phyloP scores from a whole-genome alignment of 2,329 filamentous ascomycete genomes.

The Zymoseptoria tritici region DNA sequence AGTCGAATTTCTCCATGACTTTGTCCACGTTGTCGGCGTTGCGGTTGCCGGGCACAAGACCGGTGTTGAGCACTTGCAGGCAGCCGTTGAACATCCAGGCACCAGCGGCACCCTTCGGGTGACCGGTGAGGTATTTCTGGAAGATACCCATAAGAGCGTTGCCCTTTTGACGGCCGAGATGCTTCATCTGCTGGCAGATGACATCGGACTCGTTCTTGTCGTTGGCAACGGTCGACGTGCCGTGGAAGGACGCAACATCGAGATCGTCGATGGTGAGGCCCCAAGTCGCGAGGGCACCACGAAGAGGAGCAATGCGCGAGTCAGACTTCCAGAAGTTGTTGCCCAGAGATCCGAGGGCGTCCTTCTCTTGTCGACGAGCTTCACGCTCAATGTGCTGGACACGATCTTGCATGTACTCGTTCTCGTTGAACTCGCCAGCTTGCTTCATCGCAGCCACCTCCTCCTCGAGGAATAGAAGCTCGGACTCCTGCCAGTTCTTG shows the following conservation, averaged over 20 bases:
- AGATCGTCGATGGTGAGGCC: slow-evolving; percentile 95
- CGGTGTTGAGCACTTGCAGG: slow-evolving; percentile 87
- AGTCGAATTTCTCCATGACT: slow-evolving; percentile 94
- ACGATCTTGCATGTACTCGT: slow-evolving; percentile 79
- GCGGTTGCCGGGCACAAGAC: slow-evolving; percentile 90
- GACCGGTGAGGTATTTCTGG: slow-evolving; percentile 98
- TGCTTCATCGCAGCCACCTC: slow-evolving; percentile 90
- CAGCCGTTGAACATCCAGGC: slow-evolving; percentile 99
- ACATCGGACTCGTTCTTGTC: slow-evolving; percentile 99
- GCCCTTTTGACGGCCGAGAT: slow-evolving; percentile 91
- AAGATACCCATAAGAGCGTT: slow-evolving; percentile 95
- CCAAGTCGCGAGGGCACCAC: slow-evolving; percentile 94
- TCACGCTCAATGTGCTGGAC: slow-evolving; percentile 80
- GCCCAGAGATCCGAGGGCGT: slow-evolving; percentile 83
- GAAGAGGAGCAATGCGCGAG: slow-evolving; percentile 83
- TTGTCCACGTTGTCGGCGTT: slow-evolving; percentile 97
- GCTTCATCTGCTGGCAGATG: slow-evolving; percentile 90
- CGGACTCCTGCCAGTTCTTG: slow-evolving; percentile 92
- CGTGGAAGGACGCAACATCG: slow-evolving; percentile 94
- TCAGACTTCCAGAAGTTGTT: slow-evolving; percentile 99
- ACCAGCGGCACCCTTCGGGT: slow-evolving; percentile 97
- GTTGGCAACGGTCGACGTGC: slow-evolving; percentile 95
- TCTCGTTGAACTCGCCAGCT: slow-evolving; percentile 64
- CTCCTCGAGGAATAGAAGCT: slow-evolving; percentile 85
- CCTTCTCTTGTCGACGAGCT: slow-evolving; percentile 82